Evolutionary conservation across 768 basidiomycete genomes (phyloP).

Genomic region (Cystoderma amianthinum): DNA sequence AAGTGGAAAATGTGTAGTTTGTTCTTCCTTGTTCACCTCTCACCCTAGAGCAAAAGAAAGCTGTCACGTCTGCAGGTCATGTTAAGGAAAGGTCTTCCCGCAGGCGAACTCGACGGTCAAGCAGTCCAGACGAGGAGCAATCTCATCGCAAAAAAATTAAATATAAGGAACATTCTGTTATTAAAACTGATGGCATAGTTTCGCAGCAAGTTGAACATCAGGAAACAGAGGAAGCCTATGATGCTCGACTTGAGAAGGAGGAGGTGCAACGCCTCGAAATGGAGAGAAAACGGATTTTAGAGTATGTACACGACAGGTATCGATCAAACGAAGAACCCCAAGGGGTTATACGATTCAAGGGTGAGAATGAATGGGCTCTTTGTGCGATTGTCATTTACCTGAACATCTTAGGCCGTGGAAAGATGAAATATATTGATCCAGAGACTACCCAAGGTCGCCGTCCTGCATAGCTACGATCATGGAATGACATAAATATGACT

Average conservation of each 20-base stretch:
- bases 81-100: neutral
- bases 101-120: constrained; percentile 6
- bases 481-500: neutral
- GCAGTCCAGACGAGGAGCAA: constrained; percentile 11
- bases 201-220: neutral
- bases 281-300: constrained; percentile 39
- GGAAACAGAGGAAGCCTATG: constrained; percentile 73
- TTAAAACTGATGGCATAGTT: neutral
- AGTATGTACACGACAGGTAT: constrained; percentile 33
- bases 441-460: constrained; percentile 14
- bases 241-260: constrained; percentile 58
- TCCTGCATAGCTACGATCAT: neutral
- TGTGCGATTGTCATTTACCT: neutral
- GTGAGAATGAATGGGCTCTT: constrained; percentile 19
- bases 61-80: neutral
- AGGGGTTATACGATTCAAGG: constrained; percentile 61
- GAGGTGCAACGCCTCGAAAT: constrained; percentile 52
- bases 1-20: constrained; percentile 13
- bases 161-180: neutral
- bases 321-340: constrained; percentile 23
- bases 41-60: neutral
- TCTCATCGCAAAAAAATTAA: constrained; percentile 14
- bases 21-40: neutral
- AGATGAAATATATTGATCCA: constrained; percentile 65
- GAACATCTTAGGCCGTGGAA: constrained; percentile 40